Evolutionary conservation across 2,329 filamentous ascomycete species (phyloP), one percentile per base, ranked within the genome.

Genomic region (Penicillium sp.): DNA sequence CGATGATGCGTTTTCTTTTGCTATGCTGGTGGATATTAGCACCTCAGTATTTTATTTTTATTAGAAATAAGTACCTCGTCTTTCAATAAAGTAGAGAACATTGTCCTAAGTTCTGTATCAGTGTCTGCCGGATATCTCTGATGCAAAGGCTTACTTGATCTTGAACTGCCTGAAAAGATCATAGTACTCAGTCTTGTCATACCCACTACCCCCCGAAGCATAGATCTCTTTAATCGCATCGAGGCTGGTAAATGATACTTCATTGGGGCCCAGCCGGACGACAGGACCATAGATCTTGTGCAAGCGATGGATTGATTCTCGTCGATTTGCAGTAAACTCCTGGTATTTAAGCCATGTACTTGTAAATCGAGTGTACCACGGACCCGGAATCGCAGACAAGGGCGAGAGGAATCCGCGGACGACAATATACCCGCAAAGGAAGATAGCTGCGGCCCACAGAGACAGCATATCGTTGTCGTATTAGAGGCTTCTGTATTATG

Each of bases 1-100:
- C 86, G 43, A 89, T 76, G 46, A 86, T 75, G 29, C 85, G 79
- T 66, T 85, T 88, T 57, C 85, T 80, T 60, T 80, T 82, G 31
- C 82, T 83, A 66, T 89, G 87, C 82, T 87, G 49, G 8, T 29
- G 16, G 8, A 34, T 14, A 26, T 63, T 9, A 64, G 54, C 16
- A 43, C 18, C 26, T 3, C n/a, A 26, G 14, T 22, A 20, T 16
- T 1, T 11, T 5, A 1, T n/a, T 10, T 37, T 2, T 14, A 18
- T 5, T 10, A 2, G 9, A 2, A 18, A 14, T 3, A 53, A 34
- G 42, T 22, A 68, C 66, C 47, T 66, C 62, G 7, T 58, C 59
- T 37, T 63, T 68, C 1, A 20, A 50, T 18, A 75, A 58, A 3
- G 69, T 75, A 1, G 73, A 75, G 44, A 76, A 76, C 66, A 74